Evolutionary conservation across 345 rosid species (phyloP), one percentile per base, ranked within the genome.

Genomic region (Gossypium australe): DNA sequence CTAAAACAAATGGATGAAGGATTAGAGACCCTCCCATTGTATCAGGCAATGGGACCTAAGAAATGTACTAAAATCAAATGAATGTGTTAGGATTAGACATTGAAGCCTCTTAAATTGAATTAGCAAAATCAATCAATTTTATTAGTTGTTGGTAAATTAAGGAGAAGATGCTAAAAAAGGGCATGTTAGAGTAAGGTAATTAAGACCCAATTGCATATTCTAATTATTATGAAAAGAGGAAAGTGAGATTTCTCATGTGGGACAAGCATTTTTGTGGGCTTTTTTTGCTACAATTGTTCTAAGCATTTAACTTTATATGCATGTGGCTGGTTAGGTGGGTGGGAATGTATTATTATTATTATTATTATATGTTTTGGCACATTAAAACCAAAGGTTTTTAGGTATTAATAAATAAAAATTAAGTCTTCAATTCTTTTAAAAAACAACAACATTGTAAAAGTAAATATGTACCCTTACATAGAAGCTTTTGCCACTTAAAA

Each of bases 81-180:
- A 70, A 70, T 70, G 73, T 11, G 60, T 51, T 70, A 70, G 73
- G 45, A 17, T 27, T 29, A 68, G 43, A 29, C 59, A 70, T 51
- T 51, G 4, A 70, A 70, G 45, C n/a, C 45, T 27, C 72, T 70
- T 70, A 27, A 70, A 51, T 27, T 69, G 45, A 17, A 51, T 9
- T 4, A 41, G 59, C 5, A 16, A 49, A 16, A 29, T 2, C 16
- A 25, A 51, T 27, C 44, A 49, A 51, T 29, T 29, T 17, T 14
- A 14, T 24, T 34, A 20, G 17, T 47, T 69, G 38, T 27, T 4
- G 44, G 13, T 2, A 49, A 67, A 5, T 24, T 24, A n/a, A 43
- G 69, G 27, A 41, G 9, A 18, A 18, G 24, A 66, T 66, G 69
- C 20, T 65, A 41, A 41, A 41, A 34, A 0, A 34, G 41, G 38